Evolutionary conservation across 768 basidiomycete genomes (phyloP), one percentile per base, ranked within the genome.

Genomic region (Nevesoporus exiguus): DNA sequence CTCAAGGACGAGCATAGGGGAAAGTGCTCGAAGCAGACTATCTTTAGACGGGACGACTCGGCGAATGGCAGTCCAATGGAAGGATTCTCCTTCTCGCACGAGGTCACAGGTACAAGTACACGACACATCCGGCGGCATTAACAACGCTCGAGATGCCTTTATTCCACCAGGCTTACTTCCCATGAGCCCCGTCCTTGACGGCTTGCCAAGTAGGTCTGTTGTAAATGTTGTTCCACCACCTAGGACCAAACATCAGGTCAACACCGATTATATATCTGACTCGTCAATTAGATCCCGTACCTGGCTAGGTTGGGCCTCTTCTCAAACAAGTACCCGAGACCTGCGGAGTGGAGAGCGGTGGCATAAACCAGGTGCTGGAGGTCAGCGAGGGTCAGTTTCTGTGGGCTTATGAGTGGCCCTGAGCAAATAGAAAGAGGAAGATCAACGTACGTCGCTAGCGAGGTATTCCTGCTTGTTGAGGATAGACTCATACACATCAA

Each of bases 41-140:
- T n/a, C n/a, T n/a, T n/a, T n/a, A n/a, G n/a, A n/a, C n/a, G n/a
- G n/a, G n/a, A n/a, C n/a, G n/a, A n/a, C n/a, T n/a, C n/a, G n/a
- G n/a, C n/a, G n/a, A n/a, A n/a, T n/a, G n/a, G n/a, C n/a, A n/a
- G n/a, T n/a, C n/a, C n/a, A n/a, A n/a, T n/a, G n/a, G n/a, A n/a
- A n/a, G n/a, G n/a, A n/a, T n/a, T n/a, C 27, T 29, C 27, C 8
- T 8, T 29, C 27, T 8, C 8, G 8, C 27, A 29, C 27, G 27
- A 29, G 8, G 88, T 98, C 33, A 77, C 96, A 59, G 90, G 95
- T 30, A 95, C 96, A 7, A 96, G 95, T 36, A 36, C 34, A 36
- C 14, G 14, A 36, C 5, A 29, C 27, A 33, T 14, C 8, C 31
- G 13, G 31, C 31, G 31, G 34, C 15, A 14, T 15, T 5, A 3